These are phyloP conservation scores for Acanthamoeba royreba DNA, from an alignment of 208 protist genomes.

Conservation along the genomic window DNA sequence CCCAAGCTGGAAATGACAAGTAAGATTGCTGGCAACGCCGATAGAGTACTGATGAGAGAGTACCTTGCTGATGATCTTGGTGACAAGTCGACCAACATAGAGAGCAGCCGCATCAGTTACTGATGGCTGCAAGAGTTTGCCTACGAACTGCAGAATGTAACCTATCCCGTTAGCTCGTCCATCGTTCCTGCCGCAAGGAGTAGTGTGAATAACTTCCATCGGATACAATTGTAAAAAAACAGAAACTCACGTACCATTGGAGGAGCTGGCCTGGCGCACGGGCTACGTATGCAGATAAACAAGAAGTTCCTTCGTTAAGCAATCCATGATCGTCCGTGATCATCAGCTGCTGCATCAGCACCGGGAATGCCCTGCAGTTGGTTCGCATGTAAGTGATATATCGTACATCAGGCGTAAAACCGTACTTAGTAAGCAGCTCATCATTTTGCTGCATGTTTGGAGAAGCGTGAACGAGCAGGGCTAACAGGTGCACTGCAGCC, in stretches of 20 bases:
- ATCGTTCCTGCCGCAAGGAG: background rate
- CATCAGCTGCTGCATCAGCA: background rate
- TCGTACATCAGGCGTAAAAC: background rate
- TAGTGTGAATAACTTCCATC: background rate
- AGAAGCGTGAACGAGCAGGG: background rate
- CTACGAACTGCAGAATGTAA: background rate
- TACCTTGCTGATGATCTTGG: conserved; percentile 27
- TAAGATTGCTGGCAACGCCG: background rate
- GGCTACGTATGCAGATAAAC: background rate
- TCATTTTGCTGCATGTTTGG: background rate
- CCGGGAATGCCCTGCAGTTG: background rate
- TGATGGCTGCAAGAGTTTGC: background rate
- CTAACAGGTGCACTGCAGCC: background rate
- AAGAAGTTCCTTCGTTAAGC: background rate
- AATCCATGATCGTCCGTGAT: background rate
- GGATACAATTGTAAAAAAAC: background rate
- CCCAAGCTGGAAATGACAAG: background rate
- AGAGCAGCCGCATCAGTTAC: background rate
- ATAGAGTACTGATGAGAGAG: background rate
- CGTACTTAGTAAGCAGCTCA: background rate
- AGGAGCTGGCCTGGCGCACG: background rate
- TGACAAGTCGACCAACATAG: conserved; percentile 23
- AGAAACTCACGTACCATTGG: background rate
- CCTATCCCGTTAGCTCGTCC: background rate
- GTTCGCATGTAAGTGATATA: background rate